These are phyloP conservation scores for Apiotrichum akiyoshidainum DNA, from an alignment of 1,284 basidiomycete species.

Conservation along the genomic window DNA sequence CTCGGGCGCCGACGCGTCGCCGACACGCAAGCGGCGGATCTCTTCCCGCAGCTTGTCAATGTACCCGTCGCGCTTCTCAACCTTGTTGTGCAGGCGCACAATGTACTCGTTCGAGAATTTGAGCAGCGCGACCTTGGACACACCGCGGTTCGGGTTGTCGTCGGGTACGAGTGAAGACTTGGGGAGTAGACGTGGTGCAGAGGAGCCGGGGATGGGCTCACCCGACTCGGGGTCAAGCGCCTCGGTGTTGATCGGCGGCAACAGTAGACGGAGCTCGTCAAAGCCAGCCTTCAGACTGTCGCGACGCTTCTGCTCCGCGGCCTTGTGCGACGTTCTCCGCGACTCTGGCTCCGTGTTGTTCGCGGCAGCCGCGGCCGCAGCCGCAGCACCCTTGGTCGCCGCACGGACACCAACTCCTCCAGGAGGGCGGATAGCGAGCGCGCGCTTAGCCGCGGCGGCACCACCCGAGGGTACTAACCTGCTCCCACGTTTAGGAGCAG, in stretches of 20 bases:
- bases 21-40: slow-evolving; percentile 60
- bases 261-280: slow-evolving; percentile 81
- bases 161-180: slow-evolving; percentile 65
- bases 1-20: slow-evolving; percentile 21
- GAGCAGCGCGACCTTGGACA: slow-evolving; percentile 88
- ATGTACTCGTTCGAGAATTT: slow-evolving; percentile 87
- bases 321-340: slow-evolving; percentile 85
- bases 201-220: slow-evolving; percentile 72
- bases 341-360: slow-evolving; percentile 40
- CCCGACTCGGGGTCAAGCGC: slow-evolving; percentile 67
- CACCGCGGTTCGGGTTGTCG: slow-evolving; percentile 88
- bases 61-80: slow-evolving; percentile 79
- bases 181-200: slow-evolving; percentile 79
- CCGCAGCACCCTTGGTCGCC: slow-evolving; percentile 38
- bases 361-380: slow-evolving; percentile 30
- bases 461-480: slow-evolving; percentile 17
- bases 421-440: slow-evolving; percentile 36
- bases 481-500: slow-evolving; percentile 18
- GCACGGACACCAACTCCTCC: slow-evolving; percentile 32
- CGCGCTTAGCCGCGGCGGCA: slow-evolving; percentile 32
- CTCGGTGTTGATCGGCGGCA: slow-evolving; percentile 70
- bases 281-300: slow-evolving; percentile 95
- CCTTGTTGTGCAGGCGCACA: slow-evolving; percentile 67
- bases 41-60: slow-evolving; percentile 68
- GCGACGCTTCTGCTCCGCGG: slow-evolving; percentile 92